Evolutionary conservation across 116 monocot species (phyloP).

Genomic region (Iris pallida): DNA sequence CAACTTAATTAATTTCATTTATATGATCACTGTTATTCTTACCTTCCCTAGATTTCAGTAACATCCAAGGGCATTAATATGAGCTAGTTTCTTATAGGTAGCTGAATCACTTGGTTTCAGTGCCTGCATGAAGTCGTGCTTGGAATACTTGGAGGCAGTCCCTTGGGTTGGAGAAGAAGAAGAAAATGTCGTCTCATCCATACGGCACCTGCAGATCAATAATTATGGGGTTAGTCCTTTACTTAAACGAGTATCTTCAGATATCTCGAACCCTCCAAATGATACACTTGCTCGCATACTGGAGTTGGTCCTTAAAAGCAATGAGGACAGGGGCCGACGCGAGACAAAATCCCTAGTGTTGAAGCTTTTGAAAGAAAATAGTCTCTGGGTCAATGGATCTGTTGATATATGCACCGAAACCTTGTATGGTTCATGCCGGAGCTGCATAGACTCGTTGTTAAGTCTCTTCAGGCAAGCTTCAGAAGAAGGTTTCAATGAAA

Average conservation of each 20-base stretch:
- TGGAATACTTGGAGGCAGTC: conserved; percentile 92
- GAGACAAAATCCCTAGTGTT: conserved; percentile 89
- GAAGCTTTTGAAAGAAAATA: conserved; percentile 87
- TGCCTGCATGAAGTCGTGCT: conserved; percentile 69
- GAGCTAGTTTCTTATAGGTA: conserved; percentile 40
- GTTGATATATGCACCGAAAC: conserved; percentile 57
- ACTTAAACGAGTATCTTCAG: conserved; percentile 73
- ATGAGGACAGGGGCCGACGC: conserved; percentile 75
- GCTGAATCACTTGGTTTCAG: conserved; percentile 76
- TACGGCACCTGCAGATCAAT: conserved; percentile 47
- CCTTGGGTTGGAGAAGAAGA: conserved; percentile 98
- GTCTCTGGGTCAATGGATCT: conserved; percentile 43
- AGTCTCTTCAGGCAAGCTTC: conserved; percentile 56
- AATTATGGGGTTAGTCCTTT: conserved; percentile 57
- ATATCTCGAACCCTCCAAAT: conserved; percentile 55
- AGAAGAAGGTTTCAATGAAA: conserved; percentile 41
- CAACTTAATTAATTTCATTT: neutral
- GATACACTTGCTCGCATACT: conserved; percentile 71
- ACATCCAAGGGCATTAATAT: neutral
- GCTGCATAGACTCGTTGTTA: conserved; percentile 62
- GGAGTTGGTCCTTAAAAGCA: conserved; percentile 89
- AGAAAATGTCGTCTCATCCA: conserved; percentile 75
- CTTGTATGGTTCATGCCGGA: conserved; percentile 56
- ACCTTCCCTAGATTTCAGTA: neutral
- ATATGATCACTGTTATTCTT: neutral